Evolutionary conservation across 2,329 filamentous ascomycete species (phyloP).

Genomic region (Claviceps quebecensis): DNA sequence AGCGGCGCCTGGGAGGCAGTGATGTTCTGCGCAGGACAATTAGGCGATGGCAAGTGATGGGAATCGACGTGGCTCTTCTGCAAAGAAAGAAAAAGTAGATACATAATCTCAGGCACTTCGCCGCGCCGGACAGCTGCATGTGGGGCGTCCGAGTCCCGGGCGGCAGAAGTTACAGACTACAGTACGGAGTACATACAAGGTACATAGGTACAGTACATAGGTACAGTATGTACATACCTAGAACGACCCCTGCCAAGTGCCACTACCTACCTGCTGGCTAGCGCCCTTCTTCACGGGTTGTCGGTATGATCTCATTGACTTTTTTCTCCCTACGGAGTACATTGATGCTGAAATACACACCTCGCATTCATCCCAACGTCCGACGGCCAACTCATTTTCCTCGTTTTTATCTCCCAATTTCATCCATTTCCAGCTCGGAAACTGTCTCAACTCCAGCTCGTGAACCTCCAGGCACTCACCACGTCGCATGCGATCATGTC

Average conservation of each 20-base stretch:
- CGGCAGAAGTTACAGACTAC: too few relatives aligned
- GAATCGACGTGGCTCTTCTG: too few relatives aligned
- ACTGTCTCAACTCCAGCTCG: background rate
- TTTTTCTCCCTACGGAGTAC: background rate
- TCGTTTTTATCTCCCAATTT: background rate
- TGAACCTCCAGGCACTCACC: background rate
- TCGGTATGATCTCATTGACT: constrained; percentile 1
- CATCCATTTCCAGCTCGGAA: background rate
- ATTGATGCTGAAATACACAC: too few relatives aligned
- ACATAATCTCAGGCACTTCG: too few relatives aligned
- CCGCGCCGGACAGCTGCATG: background rate
- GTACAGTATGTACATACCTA: too few relatives aligned
- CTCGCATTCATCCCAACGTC: background rate
- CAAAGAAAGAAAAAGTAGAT: too few relatives aligned
- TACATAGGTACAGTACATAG: too few relatives aligned
- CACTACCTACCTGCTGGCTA: background rate
- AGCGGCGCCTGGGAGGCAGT: background rate
- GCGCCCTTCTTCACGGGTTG: background rate
- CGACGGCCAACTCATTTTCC: background rate
- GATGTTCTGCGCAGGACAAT: background rate
- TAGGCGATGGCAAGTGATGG: too few relatives aligned
- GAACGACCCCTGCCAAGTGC: background rate
- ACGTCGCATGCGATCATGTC: constrained; percentile 26
- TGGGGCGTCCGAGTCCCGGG: background rate
- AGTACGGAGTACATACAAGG: too few relatives aligned